Evolutionary conservation across 192 early-diverging fungal genomes (phyloP), one percentile per base, ranked within the genome.

Genomic region (Hyaloraphidium curvatum): DNA sequence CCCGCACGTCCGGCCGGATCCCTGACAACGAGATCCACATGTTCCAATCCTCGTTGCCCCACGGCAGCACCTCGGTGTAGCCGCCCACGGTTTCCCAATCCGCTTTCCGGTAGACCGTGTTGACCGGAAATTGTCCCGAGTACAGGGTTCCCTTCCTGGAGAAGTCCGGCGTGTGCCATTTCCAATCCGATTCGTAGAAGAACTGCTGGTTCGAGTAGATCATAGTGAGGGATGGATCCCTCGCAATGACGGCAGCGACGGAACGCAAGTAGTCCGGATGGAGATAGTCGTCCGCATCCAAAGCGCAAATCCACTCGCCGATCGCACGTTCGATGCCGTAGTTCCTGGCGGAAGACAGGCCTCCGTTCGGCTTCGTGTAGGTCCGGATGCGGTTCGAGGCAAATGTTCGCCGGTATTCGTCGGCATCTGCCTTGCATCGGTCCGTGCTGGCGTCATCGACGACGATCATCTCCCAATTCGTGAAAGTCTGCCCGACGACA

Each of bases 21-120:
- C 17, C 11, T 9, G 43, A 14, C 14, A 48, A 25, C 23, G 43
- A 48, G 19, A 48, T 48, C 43, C 43, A 48, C 5, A 48, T 14
- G 19, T 48, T 48, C 43, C 43, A 48, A 48, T 48, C 43, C 25
- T 48, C 43, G 19, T 48, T 48, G 14, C 43, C 43, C 43, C 43
- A 48, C 5, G 43, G 43, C 25, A 48, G 25, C 9, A 48, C 19
- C 43, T 48, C 43, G 9, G 43, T 48, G 43, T 48, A 48, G 7
- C 43, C 43, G 7, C 43, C 43, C 5, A 48, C 43, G 7, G 43
- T 25, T 48, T 14, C 43, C 43, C 43, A 48, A 19, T 48, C 43
- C 14, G 14, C 43, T 19, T 48, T 48, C 23, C 43, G 14, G 23
- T 48, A 48, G 7, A 48, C 43, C 11, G 43, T 48, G 43, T 48